A percentile compares a stretch with the other conserved stretches of the same genome.
phyloP scores from a whole-genome alignment of 208 protist species.

The Acanthamoeba royreba region DNA sequence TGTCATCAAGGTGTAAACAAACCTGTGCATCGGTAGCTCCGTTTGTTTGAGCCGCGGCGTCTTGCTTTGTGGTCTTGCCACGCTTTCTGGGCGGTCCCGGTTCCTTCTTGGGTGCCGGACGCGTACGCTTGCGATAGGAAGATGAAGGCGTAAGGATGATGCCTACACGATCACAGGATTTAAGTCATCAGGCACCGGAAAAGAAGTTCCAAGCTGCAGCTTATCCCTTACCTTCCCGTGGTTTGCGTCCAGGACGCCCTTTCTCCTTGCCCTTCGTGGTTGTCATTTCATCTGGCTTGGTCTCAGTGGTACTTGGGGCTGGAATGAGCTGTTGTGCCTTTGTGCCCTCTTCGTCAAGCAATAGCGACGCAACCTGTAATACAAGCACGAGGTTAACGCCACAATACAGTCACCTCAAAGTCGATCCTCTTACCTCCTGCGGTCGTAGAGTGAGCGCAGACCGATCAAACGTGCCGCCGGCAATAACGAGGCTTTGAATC shows the following conservation, averaged over 20 bases:
- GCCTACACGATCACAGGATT: too few relatives aligned
- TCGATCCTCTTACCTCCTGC: neutral
- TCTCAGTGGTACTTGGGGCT: neutral
- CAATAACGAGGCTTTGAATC: slow-evolving; percentile 64
- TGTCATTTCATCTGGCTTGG: neutral
- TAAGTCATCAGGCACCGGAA: too few relatives aligned
- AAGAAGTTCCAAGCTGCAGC: too few relatives aligned
- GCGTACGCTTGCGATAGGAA: neutral
- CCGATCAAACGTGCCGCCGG: slow-evolving; percentile 58
- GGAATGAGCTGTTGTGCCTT: neutral
- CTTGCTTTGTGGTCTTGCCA: neutral
- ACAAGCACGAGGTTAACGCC: neutral
- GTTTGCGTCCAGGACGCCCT: neutral
- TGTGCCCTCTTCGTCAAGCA: slow-evolving; percentile 55
- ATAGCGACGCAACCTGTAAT: slow-evolving; percentile 49
- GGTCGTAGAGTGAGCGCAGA: neutral
- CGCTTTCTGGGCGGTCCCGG: neutral
- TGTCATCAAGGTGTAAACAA: too few relatives aligned
- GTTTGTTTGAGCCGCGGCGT: neutral
- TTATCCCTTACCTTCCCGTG: too few relatives aligned
- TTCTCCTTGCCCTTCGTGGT: neutral
- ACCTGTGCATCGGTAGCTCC: neutral
- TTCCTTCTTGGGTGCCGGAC: neutral
- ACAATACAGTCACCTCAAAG: neutral
- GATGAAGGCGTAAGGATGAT: neutral